Conservation (phyloP, 2,329 filamentous ascomycete genomes). For the Fusarium nygamai region DNA sequence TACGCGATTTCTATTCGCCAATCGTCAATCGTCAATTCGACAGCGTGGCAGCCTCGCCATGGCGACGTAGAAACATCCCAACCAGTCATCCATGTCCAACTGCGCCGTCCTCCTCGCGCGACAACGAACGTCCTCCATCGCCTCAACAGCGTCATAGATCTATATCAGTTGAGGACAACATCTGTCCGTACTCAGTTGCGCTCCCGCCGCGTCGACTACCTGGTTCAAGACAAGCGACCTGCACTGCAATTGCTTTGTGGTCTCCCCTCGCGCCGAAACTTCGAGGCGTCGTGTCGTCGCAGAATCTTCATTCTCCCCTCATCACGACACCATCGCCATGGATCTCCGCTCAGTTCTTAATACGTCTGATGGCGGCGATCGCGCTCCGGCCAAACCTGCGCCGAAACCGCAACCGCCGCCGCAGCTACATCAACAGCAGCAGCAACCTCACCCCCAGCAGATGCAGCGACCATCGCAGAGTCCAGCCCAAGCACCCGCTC, state of each 20-base stretch:
- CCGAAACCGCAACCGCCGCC: slow-evolving; percentile 49
- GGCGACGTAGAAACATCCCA: slow-evolving; percentile 41
- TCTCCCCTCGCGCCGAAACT: slow-evolving; percentile 31
- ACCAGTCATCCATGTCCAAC: slow-evolving; percentile 44
- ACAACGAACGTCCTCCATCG: slow-evolving; percentile 38
- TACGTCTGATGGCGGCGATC: slow-evolving; percentile 58
- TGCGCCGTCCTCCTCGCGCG: slow-evolving; percentile 42
- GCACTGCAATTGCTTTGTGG: slow-evolving; percentile 34
- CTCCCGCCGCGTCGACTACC: slow-evolving; percentile 36
- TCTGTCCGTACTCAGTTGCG: not conserved
- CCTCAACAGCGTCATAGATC: not conserved
- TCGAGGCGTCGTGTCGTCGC: slow-evolving; percentile 29
- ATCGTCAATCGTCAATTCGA: slow-evolving; percentile 39
- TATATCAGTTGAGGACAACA: slow-evolving; percentile 7
- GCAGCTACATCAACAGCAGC: slow-evolving; percentile 42
- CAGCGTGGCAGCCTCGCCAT: slow-evolving; percentile 45
- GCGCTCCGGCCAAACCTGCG: slow-evolving; percentile 48
- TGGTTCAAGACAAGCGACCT: slow-evolving; percentile 30
- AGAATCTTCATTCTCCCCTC: slow-evolving; percentile 11
- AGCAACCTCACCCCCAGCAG: slow-evolving; percentile 51
- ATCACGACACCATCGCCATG: slow-evolving; percentile 48
- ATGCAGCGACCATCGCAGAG: slow-evolving; percentile 55
- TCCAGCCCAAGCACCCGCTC: slow-evolving; percentile 43
- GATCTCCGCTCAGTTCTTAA: slow-evolving; percentile 67
- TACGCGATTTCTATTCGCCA: slow-evolving; percentile 28